Base-by-base conservation (phyloP, 208 protist genomes). In the Leishmania turanica region DNA sequence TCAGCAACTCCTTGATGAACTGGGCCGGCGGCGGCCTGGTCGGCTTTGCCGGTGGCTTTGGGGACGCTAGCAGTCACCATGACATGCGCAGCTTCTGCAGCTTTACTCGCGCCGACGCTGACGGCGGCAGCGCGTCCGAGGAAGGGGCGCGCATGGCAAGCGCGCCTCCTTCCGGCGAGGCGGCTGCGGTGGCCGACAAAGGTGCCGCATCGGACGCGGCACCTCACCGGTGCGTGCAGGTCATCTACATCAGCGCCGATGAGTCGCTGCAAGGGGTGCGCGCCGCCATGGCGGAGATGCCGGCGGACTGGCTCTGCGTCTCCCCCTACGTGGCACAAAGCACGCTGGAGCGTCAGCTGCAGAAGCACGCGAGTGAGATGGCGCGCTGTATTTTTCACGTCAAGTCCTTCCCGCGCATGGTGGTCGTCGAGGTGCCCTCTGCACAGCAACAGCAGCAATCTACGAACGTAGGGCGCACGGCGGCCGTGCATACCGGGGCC, bases 171-270 rank as follows among this genome's bases (percentile, higher is more conserved):
- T 42, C 34, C n/a, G 75, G 70, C 68, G 75, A 11, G 24, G 66
- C 40, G 21, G 21, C 31, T 45, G 40, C 15, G 1, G 45, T 34
- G 69, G 27, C 27, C 45, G 24, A 7, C 45, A 73, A 73, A 51
- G 71, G 45, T 9, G 40, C 9, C 24, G 47, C 51, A 1, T 15
- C 64, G 0, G 79, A 76, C 1, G 60, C 15, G 45, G 21, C 19
- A 31, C 71, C 80, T n/a, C 60, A 31, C 2, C 62, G 66, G 7
- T 80, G 75, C 42, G 87, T 93, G 60, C 87, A 90, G 45, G 88
- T 94, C 27, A 49, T 96, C n/a, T 96, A 93, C 80, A 49, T 96
- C 56, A 91, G 88, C 79, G 85, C 85, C 1, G 92, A 96, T 71
- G 84, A 88, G 40, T 82, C 86, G 7, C 53, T 86, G 21, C 65